These are phyloP conservation scores for Rhizopogon roseolus DNA, from an alignment of 768 basidiomycete species.

Conservation along the genomic window DNA sequence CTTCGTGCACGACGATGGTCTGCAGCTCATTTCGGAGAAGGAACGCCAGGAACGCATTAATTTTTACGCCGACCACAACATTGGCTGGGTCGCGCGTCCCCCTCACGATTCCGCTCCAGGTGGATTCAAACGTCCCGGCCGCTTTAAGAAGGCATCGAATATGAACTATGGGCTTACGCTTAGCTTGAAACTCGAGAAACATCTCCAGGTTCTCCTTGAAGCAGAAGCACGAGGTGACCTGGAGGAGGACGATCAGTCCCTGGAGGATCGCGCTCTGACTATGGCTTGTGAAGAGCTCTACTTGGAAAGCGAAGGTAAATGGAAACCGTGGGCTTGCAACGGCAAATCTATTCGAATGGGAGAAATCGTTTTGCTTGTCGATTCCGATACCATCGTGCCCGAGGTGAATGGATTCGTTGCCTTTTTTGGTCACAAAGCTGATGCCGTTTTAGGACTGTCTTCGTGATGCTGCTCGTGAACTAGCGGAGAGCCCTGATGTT, in stretches of 20 bases:
- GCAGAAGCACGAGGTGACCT: slow-evolving; percentile 38
- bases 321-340: slow-evolving; percentile 76
- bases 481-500: slow-evolving; percentile 72
- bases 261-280: slow-evolving; percentile 72
- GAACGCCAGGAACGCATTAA: slow-evolving; percentile 60
- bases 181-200: slow-evolving; percentile 46
- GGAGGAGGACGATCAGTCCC: slow-evolving; percentile 30
- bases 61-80: slow-evolving; percentile 68
- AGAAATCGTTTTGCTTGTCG: slow-evolving; percentile 74
- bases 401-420: slow-evolving; percentile 37
- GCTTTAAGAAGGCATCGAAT: slow-evolving; percentile 89
- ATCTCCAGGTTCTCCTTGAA: slow-evolving; percentile 34
- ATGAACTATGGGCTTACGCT: slow-evolving; percentile 70
- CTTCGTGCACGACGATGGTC: slow-evolving; percentile 68
- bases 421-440: not conserved
- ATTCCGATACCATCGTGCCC: slow-evolving; percentile 76
- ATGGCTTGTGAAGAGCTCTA: slow-evolving; percentile 72
- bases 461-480: slow-evolving; percentile 78
- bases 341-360: slow-evolving; percentile 72
- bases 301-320: slow-evolving; percentile 49
- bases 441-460: slow-evolving; percentile 59
- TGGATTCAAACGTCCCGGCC: slow-evolving; percentile 60
- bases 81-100: slow-evolving; percentile 80
- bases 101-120: slow-evolving; percentile 45
- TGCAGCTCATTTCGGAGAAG: slow-evolving; percentile 57